A percentile compares a stretch with the other conserved stretches of the same genome.
These are phyloP conservation scores for Exophiala sideris DNA, from an alignment of 2,329 filamentous ascomycete species.

Conservation along the genomic window DNA sequence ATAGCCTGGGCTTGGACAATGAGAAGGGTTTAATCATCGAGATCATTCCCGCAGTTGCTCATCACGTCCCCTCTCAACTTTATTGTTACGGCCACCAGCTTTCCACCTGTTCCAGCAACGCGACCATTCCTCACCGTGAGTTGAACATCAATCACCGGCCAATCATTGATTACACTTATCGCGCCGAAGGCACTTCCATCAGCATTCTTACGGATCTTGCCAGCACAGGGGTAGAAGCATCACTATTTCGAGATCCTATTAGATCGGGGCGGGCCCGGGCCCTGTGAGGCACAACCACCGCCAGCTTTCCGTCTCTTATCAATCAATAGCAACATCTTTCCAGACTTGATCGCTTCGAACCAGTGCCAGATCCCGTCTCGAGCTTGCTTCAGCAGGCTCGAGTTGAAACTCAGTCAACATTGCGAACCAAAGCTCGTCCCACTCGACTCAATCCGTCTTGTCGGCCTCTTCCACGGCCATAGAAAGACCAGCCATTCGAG, in stretches of 20 bases:
- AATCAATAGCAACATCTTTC: constrained; percentile 4
- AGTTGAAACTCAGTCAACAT: constrained; percentile 20
- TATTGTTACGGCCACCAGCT: constrained; percentile 14
- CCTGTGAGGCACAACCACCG: constrained; percentile 9
- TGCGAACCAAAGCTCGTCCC: constrained; percentile 19
- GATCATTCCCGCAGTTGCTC: constrained; percentile 12
- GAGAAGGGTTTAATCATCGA: constrained; percentile 19
- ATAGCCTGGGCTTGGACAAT: constrained; percentile 1
- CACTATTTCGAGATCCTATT: constrained; percentile 19
- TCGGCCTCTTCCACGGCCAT: constrained; percentile 12
- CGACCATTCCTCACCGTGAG: constrained; percentile 6
- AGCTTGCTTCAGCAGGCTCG: constrained; percentile 25
- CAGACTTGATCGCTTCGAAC: background rate
- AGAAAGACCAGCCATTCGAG: constrained; percentile 11
- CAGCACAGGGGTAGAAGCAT: constrained; percentile 6
- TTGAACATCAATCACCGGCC: constrained; percentile 4
- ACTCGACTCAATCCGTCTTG: constrained; percentile 12
- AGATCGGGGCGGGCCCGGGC: constrained; percentile 15
- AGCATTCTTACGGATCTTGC: constrained; percentile 3
- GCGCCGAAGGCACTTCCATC: constrained; percentile 4
- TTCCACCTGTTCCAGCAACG: constrained; percentile 1
- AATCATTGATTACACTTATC: constrained; percentile 9
- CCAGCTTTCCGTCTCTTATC: constrained; percentile 14
- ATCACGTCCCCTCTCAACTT: constrained; percentile 15
- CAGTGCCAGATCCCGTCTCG: constrained; percentile 9